Conservation (phyloP, 192 early-diverging fungal genomes). For the Backusella psychrophila region DNA sequence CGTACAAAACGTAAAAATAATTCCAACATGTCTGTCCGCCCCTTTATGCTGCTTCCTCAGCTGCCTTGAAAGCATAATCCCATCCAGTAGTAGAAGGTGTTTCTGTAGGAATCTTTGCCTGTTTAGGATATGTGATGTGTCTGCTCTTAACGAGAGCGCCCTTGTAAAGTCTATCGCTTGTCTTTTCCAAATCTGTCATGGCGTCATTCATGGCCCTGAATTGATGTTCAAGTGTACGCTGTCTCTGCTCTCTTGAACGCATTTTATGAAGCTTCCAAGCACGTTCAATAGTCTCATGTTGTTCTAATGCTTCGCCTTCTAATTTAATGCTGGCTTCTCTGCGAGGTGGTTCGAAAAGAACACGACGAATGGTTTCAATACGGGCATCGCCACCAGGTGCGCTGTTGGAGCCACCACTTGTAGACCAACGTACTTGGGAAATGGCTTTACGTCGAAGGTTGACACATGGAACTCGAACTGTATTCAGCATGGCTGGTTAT, state of each 20-base stretch:
- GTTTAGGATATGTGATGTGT: constrained; percentile 62
- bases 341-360: constrained; percentile 61
- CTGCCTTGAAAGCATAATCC: constrained; percentile 56
- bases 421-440: not conserved
- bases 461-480: constrained; percentile 5
- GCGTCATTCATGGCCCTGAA: constrained; percentile 64
- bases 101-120: constrained; percentile 74
- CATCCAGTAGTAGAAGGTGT: constrained; percentile 68
- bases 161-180: constrained; percentile 58
- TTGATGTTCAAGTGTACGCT: constrained; percentile 49
- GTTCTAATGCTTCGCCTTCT: constrained; percentile 54
- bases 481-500: constrained; percentile 2
- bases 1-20: not conserved
- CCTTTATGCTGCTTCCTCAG: constrained; percentile 2
- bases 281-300: constrained; percentile 71
- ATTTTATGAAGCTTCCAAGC: constrained; percentile 62
- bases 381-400: constrained; percentile 52
- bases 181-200: constrained; percentile 62
- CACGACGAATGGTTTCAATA: constrained; percentile 69
- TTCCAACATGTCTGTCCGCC: not conserved
- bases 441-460: not conserved
- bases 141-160: constrained; percentile 56
- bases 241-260: constrained; percentile 44
- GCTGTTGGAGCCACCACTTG: constrained; percentile 14
- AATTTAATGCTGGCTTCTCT: constrained; percentile 31